phyloP scores from a whole-genome alignment of 352 stramenopile genomes.

The Sclerospora graminicola region DNA sequence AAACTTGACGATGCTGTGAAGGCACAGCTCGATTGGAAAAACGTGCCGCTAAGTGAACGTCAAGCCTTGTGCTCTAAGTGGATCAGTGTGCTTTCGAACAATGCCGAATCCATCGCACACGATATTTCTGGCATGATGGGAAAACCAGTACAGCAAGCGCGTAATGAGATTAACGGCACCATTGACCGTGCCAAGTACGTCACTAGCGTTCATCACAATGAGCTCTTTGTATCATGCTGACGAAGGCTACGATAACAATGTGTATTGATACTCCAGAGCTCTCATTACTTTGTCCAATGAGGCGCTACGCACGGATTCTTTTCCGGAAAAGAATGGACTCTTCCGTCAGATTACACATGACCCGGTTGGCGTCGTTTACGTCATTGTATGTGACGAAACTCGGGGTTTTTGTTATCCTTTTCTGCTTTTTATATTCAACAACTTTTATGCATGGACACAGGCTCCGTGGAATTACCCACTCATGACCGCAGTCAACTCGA shows the following conservation, averaged over 20 bases:
- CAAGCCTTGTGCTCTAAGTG: constrained; percentile 56
- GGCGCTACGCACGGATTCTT: constrained; percentile 52
- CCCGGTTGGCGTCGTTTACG: constrained; percentile 71
- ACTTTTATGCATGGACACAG: constrained; percentile 9
- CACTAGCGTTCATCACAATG: neutral
- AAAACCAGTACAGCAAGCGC: constrained; percentile 66
- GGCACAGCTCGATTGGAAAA: constrained; percentile 50
- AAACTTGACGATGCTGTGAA: constrained; percentile 48
- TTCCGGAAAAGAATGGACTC: constrained; percentile 48
- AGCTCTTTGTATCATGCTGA: neutral
- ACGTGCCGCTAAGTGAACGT: constrained; percentile 42
- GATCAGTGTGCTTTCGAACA: constrained; percentile 43
- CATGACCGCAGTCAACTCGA: constrained; percentile 81
- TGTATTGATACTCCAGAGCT: constrained; percentile 15
- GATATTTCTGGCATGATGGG: constrained; percentile 83
- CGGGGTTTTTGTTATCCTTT: neutral
- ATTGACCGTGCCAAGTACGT: constrained; percentile 51
- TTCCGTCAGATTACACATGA: constrained; percentile 79
- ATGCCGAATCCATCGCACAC: constrained; percentile 44
- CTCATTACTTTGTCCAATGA: constrained; percentile 62
- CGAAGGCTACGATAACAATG: neutral
- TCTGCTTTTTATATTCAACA: constrained; percentile 1
- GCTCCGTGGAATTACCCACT: constrained; percentile 82
- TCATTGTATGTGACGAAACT: constrained; percentile 39
- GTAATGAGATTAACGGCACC: constrained; percentile 64